Conservation (phyloP, 345 rosid genomes). For the Corchorus olitorius region DNA sequence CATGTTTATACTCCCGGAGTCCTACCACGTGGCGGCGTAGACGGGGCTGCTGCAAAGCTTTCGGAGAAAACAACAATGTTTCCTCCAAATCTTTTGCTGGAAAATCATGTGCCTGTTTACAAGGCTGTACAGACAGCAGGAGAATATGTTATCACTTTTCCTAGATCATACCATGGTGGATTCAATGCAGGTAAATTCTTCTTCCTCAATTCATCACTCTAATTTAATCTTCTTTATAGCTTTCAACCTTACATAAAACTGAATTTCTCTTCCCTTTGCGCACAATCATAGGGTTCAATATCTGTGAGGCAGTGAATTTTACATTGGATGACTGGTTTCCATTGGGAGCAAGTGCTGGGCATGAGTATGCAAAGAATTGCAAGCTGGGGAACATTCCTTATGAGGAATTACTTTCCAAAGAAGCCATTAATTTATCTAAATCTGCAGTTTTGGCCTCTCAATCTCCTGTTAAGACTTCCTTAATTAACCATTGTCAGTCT, state of each 20-base stretch:
- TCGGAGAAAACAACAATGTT: conserved; percentile 63
- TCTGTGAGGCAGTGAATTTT: conserved; percentile 73
- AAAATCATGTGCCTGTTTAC: conserved; percentile 56
- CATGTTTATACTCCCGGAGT: conserved; percentile 46
- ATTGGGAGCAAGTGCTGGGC: conserved; percentile 58
- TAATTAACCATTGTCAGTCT: conserved; percentile 22
- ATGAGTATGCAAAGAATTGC: conserved; percentile 50
- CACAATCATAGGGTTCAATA: conserved; percentile 49
- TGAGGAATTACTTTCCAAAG: conserved; percentile 65
- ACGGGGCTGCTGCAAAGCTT: conserved; percentile 52
- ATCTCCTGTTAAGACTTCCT: conserved; percentile 28
- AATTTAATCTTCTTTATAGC: background rate
- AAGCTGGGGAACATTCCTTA: conserved; percentile 49
- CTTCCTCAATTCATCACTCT: background rate
- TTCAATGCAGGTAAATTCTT: conserved; percentile 56
- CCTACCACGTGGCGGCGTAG: conserved; percentile 42
- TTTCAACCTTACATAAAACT: background rate
- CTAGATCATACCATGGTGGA: conserved; percentile 71
- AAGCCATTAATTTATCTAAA: conserved; percentile 45
- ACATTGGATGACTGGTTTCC: conserved; percentile 67
- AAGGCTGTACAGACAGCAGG: conserved; percentile 68
- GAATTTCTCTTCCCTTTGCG: background rate
- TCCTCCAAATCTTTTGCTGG: conserved; percentile 55
- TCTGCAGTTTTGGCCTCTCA: conserved; percentile 31
- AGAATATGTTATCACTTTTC: conserved; percentile 64